Conservation (phyloP, 1,284 basidiomycete genomes). For the Hemileia vastatrix region DNA sequence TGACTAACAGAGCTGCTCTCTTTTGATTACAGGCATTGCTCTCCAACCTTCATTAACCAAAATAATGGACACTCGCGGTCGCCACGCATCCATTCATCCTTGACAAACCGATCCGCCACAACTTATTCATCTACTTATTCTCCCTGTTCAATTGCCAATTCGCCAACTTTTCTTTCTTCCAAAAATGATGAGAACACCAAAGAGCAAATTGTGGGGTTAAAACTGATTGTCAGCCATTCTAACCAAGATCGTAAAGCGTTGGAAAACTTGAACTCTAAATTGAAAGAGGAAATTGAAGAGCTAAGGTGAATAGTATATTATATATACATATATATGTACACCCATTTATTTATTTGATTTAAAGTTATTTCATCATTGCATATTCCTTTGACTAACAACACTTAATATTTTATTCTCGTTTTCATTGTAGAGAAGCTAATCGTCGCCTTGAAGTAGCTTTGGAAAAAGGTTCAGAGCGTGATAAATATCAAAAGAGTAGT, state of each 20-base stretch:
- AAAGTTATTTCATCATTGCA: background rate
- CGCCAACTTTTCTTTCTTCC: no score
- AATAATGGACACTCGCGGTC: no score
- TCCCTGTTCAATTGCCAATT: no score
- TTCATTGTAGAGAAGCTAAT: background rate
- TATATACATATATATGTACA: no score
- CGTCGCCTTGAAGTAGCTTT: background rate
- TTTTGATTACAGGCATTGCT: no score
- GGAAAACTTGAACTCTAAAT: background rate
- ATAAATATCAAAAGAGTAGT: background rate
- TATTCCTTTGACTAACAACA: background rate
- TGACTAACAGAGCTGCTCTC: no score
- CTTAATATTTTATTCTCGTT: background rate
- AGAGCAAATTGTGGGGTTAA: constrained; percentile 6
- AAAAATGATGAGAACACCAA: background rate
- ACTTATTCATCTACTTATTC: no score
- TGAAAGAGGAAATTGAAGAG: constrained; percentile 9
- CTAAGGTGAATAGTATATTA: constrained; percentile 13
- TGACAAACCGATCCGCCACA: no score
- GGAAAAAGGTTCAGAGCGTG: background rate
- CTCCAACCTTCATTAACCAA: no score
- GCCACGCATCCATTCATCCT: no score
- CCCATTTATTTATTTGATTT: background rate
- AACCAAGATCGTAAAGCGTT: constrained; percentile 2
- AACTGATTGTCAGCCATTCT: background rate